Conservation (phyloP, 768 basidiomycete species). For the Mycena floridula region DNA sequence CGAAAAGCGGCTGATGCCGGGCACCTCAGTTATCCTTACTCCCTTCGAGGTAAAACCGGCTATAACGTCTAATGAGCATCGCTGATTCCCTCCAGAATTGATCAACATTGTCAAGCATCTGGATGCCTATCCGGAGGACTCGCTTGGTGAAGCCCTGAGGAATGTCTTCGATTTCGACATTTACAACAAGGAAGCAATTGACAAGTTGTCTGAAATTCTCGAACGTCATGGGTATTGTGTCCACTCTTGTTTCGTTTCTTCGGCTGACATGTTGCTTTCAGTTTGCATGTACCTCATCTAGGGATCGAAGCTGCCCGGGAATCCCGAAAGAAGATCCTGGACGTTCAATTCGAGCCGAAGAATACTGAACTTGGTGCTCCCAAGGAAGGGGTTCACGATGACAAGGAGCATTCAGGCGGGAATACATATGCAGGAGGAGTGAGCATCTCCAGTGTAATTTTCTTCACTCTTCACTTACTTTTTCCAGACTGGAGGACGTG, state of each 20-base stretch:
- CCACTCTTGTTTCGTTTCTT: background rate
- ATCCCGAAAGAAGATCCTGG: slow-evolving; percentile 43
- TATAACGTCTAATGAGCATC: background rate
- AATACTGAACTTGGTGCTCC: slow-evolving; percentile 44
- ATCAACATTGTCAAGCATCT: slow-evolving; percentile 64
- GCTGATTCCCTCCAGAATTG: slow-evolving; percentile 34
- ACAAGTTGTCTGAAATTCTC: slow-evolving; percentile 52
- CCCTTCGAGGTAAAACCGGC: slow-evolving; percentile 45
- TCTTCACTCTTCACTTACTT: too few species aligned
- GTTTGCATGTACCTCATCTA: slow-evolving; percentile 45
- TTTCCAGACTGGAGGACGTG: slow-evolving; percentile 65
- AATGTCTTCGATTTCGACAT: slow-evolving; percentile 71
- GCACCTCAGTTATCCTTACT: slow-evolving; percentile 59
- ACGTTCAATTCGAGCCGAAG: slow-evolving; percentile 52
- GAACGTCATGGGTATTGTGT: slow-evolving; percentile 49
- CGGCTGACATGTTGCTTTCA: slow-evolving; percentile 12
- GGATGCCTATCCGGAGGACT: slow-evolving; percentile 52
- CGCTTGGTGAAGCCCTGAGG: slow-evolving; percentile 50
- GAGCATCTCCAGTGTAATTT: slow-evolving; percentile 8
- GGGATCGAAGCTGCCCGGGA: slow-evolving; percentile 57
- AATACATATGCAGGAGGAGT: slow-evolving; percentile 66
- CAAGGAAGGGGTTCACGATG: slow-evolving; percentile 59
- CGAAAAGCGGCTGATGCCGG: slow-evolving; percentile 53
- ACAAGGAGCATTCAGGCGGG: slow-evolving; percentile 56
- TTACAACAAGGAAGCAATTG: slow-evolving; percentile 58